Percentiles rank a stretch among this genome's conserved stretches.
These are phyloP conservation scores for Cryptosporidium ryanae DNA, from an alignment of 169 alveolate genomes.

Conservation along the genomic window DNA sequence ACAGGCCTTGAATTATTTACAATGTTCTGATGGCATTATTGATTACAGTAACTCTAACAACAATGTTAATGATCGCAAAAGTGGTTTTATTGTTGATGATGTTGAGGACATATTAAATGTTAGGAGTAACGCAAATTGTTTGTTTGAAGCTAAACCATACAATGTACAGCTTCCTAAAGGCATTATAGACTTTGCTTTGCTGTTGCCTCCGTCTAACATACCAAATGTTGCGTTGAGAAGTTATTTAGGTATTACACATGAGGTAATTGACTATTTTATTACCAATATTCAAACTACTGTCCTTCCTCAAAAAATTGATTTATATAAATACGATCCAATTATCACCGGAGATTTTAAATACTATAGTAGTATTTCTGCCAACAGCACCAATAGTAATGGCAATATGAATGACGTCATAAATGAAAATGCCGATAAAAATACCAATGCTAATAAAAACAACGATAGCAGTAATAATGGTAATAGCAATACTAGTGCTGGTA, in stretches of 20 bases:
- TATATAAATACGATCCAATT: conserved; percentile 41
- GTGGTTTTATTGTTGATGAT: not conserved
- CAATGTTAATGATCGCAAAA: not conserved
- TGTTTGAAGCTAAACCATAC: conserved; percentile 11
- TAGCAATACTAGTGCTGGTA: conserved; percentile 16
- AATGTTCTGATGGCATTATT: not conserved
- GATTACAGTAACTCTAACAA: not conserved
- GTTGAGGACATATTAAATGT: conserved; percentile 6
- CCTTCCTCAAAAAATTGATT: conserved; percentile 47
- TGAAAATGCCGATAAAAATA: not conserved
- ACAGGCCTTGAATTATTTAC: conserved; percentile 1
- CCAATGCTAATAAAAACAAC: too few species aligned
- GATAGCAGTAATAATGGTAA: not conserved
- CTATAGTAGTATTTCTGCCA: not conserved
- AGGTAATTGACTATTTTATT: conserved; percentile 25
- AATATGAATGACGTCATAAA: not conserved
- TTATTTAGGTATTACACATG: conserved; percentile 33
- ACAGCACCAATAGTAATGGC: not conserved
- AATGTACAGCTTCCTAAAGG: conserved; percentile 63
- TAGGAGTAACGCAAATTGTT: not conserved
- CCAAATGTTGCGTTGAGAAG: conserved; percentile 18
- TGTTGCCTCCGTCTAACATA: conserved; percentile 28
- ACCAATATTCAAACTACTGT: conserved; percentile 35
- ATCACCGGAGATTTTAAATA: too few species aligned
- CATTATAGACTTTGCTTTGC: conserved; percentile 44